phyloP scores from a whole-genome alignment of 352 stramenopile genomes.

The Pythium utonaiense region DNA sequence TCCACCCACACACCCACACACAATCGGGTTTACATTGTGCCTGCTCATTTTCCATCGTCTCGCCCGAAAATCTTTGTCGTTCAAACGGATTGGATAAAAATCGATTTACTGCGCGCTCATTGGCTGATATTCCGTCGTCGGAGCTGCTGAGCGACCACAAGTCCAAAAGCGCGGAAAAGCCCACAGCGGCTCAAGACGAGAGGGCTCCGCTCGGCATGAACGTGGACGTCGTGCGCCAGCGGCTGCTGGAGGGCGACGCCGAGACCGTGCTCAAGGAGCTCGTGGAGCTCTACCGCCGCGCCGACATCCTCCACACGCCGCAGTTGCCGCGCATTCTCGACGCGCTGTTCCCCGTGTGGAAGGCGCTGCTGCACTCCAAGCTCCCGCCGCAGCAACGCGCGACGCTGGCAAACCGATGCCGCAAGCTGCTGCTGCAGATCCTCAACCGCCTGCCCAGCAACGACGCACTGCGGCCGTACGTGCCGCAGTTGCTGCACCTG shows the following conservation, averaged over 20 bases:
- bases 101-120: conserved; percentile 7
- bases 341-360: conserved; percentile 89
- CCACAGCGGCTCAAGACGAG: neutral
- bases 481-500: conserved; percentile 88
- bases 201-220: conserved; percentile 51
- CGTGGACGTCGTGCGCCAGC: conserved; percentile 83
- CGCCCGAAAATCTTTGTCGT: conserved; percentile 4
- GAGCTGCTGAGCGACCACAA: conserved; percentile 21
- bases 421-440: conserved; percentile 93
- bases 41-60: neutral
- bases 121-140: conserved; percentile 11
- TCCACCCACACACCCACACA: neutral
- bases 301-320: conserved; percentile 85
- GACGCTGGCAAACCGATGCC: conserved; percentile 83
- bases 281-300: conserved; percentile 81
- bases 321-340: conserved; percentile 91
- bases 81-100: conserved; percentile 21
- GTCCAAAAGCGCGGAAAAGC: conserved; percentile 29
- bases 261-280: conserved; percentile 81
- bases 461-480: conserved; percentile 93
- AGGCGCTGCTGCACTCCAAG: conserved; percentile 74
- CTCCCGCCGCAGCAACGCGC: conserved; percentile 70
- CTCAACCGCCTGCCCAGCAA: conserved; percentile 94
- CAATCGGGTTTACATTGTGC: neutral
- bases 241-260: conserved; percentile 73